Base-by-base conservation (phyloP, 2,329 filamentous ascomycete species). In the Atkinsonella hypoxylon region DNA sequence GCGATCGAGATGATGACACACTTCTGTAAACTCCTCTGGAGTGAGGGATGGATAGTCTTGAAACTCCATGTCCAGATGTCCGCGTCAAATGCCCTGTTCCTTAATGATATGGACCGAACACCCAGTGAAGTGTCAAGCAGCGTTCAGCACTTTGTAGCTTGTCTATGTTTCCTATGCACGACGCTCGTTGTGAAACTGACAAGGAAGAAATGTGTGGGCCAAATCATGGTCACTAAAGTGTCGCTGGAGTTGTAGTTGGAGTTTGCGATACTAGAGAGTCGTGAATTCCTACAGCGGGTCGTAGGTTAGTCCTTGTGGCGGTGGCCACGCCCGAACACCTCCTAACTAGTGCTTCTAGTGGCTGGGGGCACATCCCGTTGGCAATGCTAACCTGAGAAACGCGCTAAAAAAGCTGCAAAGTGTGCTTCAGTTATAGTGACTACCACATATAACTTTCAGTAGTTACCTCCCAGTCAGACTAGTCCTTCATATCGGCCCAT, bases 1-100 rank as follows among this genome's bases (percentile, higher is more conserved):
- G 38, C 74, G 70, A 55, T 83, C 80, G 20, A 84, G 70, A 50
- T 77, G 70, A 57, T 83, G 77, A 63, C 84, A 87, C 50, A 75
- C 78, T 59, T 80, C 74, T 49, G 77, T 67, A 56, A 88, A 88
- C 60, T 87, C 83, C 40, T 79, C 73, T 11, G 67, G 59, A 11
- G 67, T 76, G 30, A 88, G 72, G 52, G 76, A 78, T 7, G 84
- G 84, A 60, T 83, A 88, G 47, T 72, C 67, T 52, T 64, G 58
- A 59, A 79, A 75, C 12, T 69, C 69, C 65, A 69, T 69, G 43
- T 26, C 53, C 26, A 12, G 11, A 15, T 9, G 34, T 3, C 15
- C 4, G 34, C 15, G 34, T 9, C 15, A 36, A 36, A 15, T 36
- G 15, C 9, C 6, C 34, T 36, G 34, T 7, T 15, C 6, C 34